Conservation (phyloP, 2,329 filamentous ascomycete species). For the Talaromyces sp. region DNA sequence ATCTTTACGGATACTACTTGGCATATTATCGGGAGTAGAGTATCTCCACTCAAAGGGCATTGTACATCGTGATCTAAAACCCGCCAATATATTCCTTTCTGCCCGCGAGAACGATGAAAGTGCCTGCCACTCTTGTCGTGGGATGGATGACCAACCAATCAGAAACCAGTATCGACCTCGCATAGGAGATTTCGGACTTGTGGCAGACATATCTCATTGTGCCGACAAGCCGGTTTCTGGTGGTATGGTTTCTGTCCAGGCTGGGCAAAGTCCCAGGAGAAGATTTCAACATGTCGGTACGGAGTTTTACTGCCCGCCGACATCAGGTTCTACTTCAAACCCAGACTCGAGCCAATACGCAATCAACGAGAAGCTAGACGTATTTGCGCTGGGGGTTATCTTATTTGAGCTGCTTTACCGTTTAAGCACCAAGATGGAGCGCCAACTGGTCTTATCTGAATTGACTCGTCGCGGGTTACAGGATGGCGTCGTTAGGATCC, state of each 20-base stretch:
- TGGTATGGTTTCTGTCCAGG: conserved; percentile 18
- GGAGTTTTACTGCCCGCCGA: conserved; percentile 56
- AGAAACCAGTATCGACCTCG: conserved; percentile 50
- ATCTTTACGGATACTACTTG: conserved; percentile 53
- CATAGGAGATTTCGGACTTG: conserved; percentile 65
- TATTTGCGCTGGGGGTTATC: conserved; percentile 59
- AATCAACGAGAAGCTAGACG: conserved; percentile 52
- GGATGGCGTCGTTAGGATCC: conserved; percentile 26
- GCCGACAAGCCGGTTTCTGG: conserved; percentile 23
- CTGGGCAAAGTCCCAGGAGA: conserved; percentile 18
- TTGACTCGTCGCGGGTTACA: conserved; percentile 26
- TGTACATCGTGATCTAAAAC: conserved; percentile 64
- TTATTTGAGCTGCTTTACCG: conserved; percentile 57
- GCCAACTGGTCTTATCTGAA: conserved; percentile 38
- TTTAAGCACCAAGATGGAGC: conserved; percentile 49
- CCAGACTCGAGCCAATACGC: conserved; percentile 19
- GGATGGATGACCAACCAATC: conserved; percentile 19
- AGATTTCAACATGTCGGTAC: conserved; percentile 52
- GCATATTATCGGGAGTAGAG: conserved; percentile 58
- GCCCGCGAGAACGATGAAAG: conserved; percentile 45
- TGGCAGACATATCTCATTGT: conserved; percentile 49
- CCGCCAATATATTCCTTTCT: conserved; percentile 62
- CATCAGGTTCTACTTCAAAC: conserved; percentile 11
- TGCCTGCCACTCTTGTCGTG: conserved; percentile 44
- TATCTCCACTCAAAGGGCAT: conserved; percentile 59